phyloP scores from a whole-genome alignment of 768 basidiomycete genomes.

The Mycena chlorophos region DNA sequence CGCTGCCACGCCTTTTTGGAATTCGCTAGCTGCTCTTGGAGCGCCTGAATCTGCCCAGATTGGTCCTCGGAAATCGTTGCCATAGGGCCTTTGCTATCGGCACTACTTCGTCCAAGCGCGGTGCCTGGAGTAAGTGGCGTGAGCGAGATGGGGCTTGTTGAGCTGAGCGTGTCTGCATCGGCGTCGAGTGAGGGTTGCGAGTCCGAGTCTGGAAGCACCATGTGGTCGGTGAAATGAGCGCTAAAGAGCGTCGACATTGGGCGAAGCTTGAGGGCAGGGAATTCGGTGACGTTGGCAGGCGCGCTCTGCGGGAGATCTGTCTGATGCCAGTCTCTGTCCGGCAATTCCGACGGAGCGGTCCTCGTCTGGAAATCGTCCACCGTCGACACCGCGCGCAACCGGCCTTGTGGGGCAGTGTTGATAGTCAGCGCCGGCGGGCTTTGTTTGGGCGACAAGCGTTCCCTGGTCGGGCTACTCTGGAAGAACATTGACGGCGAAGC shows the following conservation, averaged over 20 bases:
- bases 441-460: conserved; percentile 31
- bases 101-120: conserved; percentile 23
- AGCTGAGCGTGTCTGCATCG: conserved; percentile 54
- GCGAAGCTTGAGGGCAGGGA: conserved; percentile 66
- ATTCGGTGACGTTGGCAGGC: conserved; percentile 61
- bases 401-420: conserved; percentile 33
- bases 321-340: conserved; percentile 29
- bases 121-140: conserved; percentile 52
- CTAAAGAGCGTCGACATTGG: conserved; percentile 79
- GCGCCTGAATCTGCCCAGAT: conserved; percentile 44
- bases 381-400: conserved; percentile 25
- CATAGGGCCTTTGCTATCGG: conserved; percentile 34
- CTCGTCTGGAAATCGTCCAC: conserved; percentile 27
- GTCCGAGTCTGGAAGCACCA: conserved; percentile 32
- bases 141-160: conserved; percentile 42
- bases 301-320: conserved; percentile 55
- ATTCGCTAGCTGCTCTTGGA: conserved; percentile 62
- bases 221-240: conserved; percentile 58
- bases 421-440: conserved; percentile 45
- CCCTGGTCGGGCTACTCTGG: conserved; percentile 12
- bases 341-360: conserved; percentile 24
- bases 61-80: conserved; percentile 40
- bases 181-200: conserved; percentile 39
- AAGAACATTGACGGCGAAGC: conserved; percentile 35
- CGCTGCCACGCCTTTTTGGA: conserved; percentile 68